These are phyloP conservation scores for Colletotrichum orbiculare DNA, from an alignment of 2,329 filamentous ascomycete species.

Conservation along the genomic window DNA sequence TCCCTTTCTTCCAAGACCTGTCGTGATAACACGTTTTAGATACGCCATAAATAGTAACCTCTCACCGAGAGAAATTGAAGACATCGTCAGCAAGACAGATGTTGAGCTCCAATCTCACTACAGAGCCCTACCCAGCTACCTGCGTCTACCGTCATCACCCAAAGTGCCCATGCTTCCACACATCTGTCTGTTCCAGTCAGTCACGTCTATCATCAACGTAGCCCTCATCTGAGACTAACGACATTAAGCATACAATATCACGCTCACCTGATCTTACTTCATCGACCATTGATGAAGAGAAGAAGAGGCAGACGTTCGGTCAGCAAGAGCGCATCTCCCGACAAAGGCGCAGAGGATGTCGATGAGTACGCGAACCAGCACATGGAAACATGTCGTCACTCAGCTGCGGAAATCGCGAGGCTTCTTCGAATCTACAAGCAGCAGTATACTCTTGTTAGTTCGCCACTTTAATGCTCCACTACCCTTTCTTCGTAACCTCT, in stretches of 20 bases:
- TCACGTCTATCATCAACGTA: not conserved
- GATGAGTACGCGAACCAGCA: conserved; percentile 24
- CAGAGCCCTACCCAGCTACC: conserved; percentile 33
- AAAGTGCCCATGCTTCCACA: conserved; percentile 38
- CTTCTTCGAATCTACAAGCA: conserved; percentile 38
- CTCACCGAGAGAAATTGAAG: conserved; percentile 23
- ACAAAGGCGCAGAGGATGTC: not conserved
- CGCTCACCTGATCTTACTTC: conserved; percentile 38
- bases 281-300: conserved; percentile 37
- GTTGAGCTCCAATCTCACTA: conserved; percentile 38
- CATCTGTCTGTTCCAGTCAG: conserved; percentile 41
- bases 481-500: too few relatives aligned
- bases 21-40: not conserved
- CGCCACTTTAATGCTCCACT: rapidly evolving
- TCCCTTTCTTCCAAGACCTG: too few relatives aligned
- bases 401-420: conserved; percentile 38
- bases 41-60: conserved; percentile 29
- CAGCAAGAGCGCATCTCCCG: not conserved
- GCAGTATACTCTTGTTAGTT: conserved; percentile 39
- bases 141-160: conserved; percentile 33
- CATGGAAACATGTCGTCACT: conserved; percentile 39
- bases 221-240: not conserved
- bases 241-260: conserved; percentile 40
- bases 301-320: not conserved
- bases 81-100: conserved; percentile 36